Percentiles rank a stretch among this genome's conserved stretches.
Evolutionary conservation across 352 stramenopile species (phyloP).

Genomic region (Globisporangium perplexum): DNA sequence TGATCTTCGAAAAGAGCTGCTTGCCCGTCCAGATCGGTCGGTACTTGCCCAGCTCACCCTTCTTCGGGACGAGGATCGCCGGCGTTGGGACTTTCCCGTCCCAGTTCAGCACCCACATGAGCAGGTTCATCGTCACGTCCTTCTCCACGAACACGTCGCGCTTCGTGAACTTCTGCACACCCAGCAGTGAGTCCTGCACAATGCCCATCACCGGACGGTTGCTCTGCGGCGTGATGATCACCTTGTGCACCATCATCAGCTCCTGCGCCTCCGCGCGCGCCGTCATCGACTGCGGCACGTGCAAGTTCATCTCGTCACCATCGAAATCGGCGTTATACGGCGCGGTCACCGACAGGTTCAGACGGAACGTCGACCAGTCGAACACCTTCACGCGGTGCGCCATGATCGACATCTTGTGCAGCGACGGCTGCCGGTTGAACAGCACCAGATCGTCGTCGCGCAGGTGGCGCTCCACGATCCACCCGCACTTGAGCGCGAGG

Average conservation of each 20-base stretch:
- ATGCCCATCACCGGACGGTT: conserved; percentile 99
- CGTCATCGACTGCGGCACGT: conserved; percentile 96
- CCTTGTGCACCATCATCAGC: conserved; percentile 98
- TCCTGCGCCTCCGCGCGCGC: conserved; percentile 96
- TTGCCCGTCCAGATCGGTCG: conserved; percentile 97
- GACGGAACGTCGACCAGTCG: conserved; percentile 98
- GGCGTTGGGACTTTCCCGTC: conserved; percentile 96
- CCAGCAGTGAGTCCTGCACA: conserved; percentile 96
- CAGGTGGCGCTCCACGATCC: conserved; percentile 98
- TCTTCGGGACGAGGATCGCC: conserved; percentile 95
- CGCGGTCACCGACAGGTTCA: conserved; percentile 97
- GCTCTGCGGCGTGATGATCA: conserved; percentile 98
- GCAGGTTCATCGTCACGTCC: conserved; percentile 96
- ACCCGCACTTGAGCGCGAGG: conserved; percentile 94
- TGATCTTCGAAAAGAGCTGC: conserved; percentile 96
- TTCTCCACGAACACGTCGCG: conserved; percentile 97
- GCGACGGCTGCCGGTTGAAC: conserved; percentile 99
- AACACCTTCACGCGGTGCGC: conserved; percentile 98
- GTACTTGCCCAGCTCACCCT: conserved; percentile 81
- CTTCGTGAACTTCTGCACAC: conserved; percentile 98
- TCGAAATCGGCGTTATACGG: conserved; percentile 99
- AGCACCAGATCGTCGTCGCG: conserved; percentile 98
- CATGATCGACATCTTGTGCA: conserved; percentile 99
- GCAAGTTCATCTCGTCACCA: conserved; percentile 99
- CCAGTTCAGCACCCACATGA: conserved; percentile 98